These are phyloP conservation scores for Hyphodiscus hymeniophilus DNA, from an alignment of 495 filamentous ascomycete species.

Conservation along the genomic window DNA sequence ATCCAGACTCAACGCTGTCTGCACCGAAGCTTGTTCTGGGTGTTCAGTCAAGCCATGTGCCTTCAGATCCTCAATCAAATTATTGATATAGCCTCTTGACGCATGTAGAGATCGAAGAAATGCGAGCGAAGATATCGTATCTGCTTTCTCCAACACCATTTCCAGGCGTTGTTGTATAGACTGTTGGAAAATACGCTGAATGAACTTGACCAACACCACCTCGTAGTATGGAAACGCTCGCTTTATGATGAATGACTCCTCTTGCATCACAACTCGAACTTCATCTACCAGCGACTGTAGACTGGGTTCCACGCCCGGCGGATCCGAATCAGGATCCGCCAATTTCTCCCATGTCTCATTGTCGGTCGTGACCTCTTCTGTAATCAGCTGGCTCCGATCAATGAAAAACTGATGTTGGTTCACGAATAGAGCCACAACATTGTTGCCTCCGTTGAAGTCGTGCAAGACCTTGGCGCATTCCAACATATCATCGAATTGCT, in stretches of 20 bases:
- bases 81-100: conserved; percentile 74
- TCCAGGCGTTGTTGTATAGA: conserved; percentile 93
- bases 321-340: conserved; percentile 88
- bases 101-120: conserved; percentile 89
- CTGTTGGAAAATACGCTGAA: conserved; percentile 95
- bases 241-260: conserved; percentile 92
- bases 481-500: conserved; percentile 94
- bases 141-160: conserved; percentile 92
- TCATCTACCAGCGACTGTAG: conserved; percentile 88
- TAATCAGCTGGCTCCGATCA: conserved; percentile 78
- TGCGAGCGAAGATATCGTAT: conserved; percentile 79
- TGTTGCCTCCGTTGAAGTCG: conserved; percentile 92
- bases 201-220: conserved; percentile 80
- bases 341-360: conserved; percentile 81
- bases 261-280: conserved; percentile 90
- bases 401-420: conserved; percentile 99
- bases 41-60: conserved; percentile 91
- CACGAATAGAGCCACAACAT: conserved; percentile 90
- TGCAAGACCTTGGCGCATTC: conserved; percentile 88
- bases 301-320: conserved; percentile 84
- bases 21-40: conserved; percentile 81
- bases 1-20: conserved; percentile 78
- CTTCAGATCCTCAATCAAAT: conserved; percentile 87
- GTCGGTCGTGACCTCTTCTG: conserved; percentile 79
- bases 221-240: conserved; percentile 95